Percentiles rank a stretch among this genome's conserved stretches.
Conservation (phyloP, 2,329 filamentous ascomycete species). For the Xylariaceae sp. region DNA sequence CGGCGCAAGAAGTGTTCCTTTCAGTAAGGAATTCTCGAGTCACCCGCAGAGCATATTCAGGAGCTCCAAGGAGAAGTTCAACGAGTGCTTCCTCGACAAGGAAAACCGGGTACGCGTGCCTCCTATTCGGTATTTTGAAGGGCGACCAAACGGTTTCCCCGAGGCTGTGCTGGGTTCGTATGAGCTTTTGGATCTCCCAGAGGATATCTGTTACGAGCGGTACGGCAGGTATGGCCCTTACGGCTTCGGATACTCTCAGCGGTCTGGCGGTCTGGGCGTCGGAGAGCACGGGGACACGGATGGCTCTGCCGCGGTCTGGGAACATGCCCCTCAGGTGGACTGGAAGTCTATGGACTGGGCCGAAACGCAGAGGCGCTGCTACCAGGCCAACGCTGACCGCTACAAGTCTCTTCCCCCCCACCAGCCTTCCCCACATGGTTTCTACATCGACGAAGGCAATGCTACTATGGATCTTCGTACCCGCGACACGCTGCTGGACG, state of each 20-base stretch:
- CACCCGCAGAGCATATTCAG: conserved; percentile 31
- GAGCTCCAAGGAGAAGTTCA: conserved; percentile 41
- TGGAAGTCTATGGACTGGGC: conserved; percentile 74
- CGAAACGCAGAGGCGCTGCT: conserved; percentile 67
- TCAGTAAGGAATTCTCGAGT: conserved; percentile 46
- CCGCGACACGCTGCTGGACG: conserved; percentile 16
- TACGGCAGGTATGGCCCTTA: conserved; percentile 86
- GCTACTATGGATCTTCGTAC: conserved; percentile 14
- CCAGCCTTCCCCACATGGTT: conserved; percentile 38
- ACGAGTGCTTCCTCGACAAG: conserved; percentile 72
- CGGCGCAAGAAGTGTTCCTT: conserved; percentile 27
- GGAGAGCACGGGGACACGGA: conserved; percentile 78
- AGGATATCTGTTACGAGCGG: conserved; percentile 89
- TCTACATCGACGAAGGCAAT: conserved; percentile 37
- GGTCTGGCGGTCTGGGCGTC: conserved; percentile 74
- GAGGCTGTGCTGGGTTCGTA: conserved; percentile 83
- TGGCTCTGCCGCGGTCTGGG: conserved; percentile 74
- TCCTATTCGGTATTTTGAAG: conserved; percentile 63
- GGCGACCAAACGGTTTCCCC: conserved; percentile 77
- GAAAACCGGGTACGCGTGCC: conserved; percentile 61
- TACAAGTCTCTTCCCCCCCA: conserved; percentile 47
- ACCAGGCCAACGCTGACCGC: conserved; percentile 59
- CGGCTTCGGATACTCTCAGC: conserved; percentile 75
- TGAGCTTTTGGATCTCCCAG: conserved; percentile 65
- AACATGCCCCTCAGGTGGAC: conserved; percentile 62